A percentile compares a stretch with the other conserved stretches of the same genome.
phyloP scores from a whole-genome alignment of 2,329 filamentous ascomycete genomes.

The Claviceps sp. region DNA sequence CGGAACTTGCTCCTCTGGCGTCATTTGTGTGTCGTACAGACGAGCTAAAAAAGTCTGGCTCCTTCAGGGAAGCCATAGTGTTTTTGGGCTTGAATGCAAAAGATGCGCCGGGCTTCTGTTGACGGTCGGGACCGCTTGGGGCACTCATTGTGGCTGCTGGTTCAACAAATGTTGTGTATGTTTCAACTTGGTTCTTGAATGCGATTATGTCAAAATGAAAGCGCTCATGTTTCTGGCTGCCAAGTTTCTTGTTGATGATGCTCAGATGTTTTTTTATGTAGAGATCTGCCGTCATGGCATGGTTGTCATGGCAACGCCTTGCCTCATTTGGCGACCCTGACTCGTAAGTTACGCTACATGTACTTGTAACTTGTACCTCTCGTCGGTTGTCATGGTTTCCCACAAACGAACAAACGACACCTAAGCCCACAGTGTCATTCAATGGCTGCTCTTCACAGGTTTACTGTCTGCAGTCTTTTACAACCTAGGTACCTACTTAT shows the following conservation, averaged over 20 bases:
- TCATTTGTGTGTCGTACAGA: not conserved
- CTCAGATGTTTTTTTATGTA: not conserved
- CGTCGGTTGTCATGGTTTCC: too few relatives aligned
- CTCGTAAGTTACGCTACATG: too few relatives aligned
- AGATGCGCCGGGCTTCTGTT: conserved; percentile 17
- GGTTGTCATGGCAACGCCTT: conserved; percentile 18
- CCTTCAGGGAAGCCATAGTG: conserved; percentile 14
- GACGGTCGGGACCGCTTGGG: conserved; percentile 6
- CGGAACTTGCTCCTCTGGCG: not conserved
- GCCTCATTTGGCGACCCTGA: not conserved
- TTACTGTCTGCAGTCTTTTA: too few relatives aligned
- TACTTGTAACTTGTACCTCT: too few relatives aligned
- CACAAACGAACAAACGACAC: too few relatives aligned
- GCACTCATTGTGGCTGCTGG: conserved; percentile 8
- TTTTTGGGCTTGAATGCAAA: conserved; percentile 20
- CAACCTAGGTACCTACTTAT: too few relatives aligned
- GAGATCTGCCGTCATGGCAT: conserved; percentile 10
- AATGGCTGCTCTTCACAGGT: too few relatives aligned
- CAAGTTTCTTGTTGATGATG: conserved; percentile 5
- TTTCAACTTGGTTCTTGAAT: conserved; percentile 2
- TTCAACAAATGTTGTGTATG: conserved; percentile 2
- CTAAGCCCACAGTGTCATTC: too few relatives aligned
- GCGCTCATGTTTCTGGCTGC: conserved; percentile 8
- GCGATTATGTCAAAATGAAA: not conserved
- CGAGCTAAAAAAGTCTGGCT: conserved; percentile 10